Evolutionary conservation across 2,329 filamentous ascomycete species (phyloP), one percentile per base, ranked within the genome.

Genomic region (Cordyceps militaris): DNA sequence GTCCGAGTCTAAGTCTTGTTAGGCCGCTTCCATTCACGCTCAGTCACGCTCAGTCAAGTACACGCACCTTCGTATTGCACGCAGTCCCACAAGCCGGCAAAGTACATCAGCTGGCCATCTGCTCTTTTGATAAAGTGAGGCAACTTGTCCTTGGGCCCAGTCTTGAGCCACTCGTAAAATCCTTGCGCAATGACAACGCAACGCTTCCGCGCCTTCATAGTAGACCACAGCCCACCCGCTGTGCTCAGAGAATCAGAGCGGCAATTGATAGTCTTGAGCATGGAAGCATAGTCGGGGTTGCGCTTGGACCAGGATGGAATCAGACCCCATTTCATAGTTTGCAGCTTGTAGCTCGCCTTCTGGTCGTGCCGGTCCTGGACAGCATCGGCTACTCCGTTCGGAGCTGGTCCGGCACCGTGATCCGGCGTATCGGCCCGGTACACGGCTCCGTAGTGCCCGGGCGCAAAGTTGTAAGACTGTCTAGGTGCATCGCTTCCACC

Each of bases 141-240:
- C 1, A 93, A 75, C 73, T 90, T 95, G 56, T 94, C 87, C 64
- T 88, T 92, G 7, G 66, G 78, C 56, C 66, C 86, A 65, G 86
- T 89, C 71, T 93, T 93, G 60, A 95, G 76, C 94, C 94, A 97
- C 72, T 99, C 94, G 67, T 91, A 99, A 72, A 97, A 99, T 1
- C 94, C 94, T 71, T 97, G 88, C 10, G 89, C 91, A 6, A 96
- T 69, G 10, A 97, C 84, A 23, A 97, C 78, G 69, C 94, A 97
- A 30, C 94, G 81, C 73, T 97, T 96, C 64, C 81, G 83, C 61
- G 86, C 84, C 74, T 97, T 97, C 88, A 97, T 95, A 1, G 82
- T 84, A 43, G 83, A 87, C 94, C 94, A 97, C 85, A 97, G 89
- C 11, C 92, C 91, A 5, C 85, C 82, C 9, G 87, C 80, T 10